phyloP scores from a whole-genome alignment of 331 rosid species.

The Prunus yedoensis region DNA sequence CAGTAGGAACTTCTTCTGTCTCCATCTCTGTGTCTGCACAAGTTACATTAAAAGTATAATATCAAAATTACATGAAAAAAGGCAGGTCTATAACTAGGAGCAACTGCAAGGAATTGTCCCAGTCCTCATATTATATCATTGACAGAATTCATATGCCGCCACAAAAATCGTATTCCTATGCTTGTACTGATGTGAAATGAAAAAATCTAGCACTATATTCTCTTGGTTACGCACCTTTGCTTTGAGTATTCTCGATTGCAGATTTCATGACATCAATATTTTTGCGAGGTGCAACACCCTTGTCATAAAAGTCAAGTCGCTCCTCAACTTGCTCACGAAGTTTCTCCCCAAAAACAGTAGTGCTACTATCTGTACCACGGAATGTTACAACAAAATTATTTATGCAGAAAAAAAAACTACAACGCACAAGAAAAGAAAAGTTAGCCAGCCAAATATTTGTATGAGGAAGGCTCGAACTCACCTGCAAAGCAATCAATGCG shows the following conservation, averaged over 20 bases:
- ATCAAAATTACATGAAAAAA: not conserved
- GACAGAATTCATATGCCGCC: not conserved
- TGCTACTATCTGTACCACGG: constrained; percentile 51
- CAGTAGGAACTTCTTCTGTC: constrained; percentile 29
- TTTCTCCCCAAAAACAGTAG: constrained; percentile 74
- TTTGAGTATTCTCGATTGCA: constrained; percentile 64
- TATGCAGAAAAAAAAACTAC: not conserved
- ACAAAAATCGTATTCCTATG: not conserved
- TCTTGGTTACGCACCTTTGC: constrained; percentile 47
- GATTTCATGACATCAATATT: constrained; percentile 93
- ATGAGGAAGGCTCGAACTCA: constrained; percentile 16
- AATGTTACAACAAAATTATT: not conserved
- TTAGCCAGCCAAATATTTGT: not conserved
- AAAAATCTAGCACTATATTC: not conserved
- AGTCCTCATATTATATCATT: not conserved
- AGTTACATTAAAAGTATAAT: not conserved
- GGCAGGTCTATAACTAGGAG: not conserved
- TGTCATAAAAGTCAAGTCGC: constrained; percentile 96
- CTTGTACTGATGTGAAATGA: not conserved
- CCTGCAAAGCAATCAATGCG: constrained; percentile 97
- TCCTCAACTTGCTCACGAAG: constrained; percentile 98
- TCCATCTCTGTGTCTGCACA: constrained; percentile 52
- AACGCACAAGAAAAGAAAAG: not conserved
- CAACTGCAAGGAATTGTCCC: not conserved
- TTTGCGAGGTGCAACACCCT: constrained; percentile 97